These are phyloP conservation scores for Achaetomium macrosporum DNA, from an alignment of 2,329 filamentous ascomycete genomes.

Conservation along the genomic window DNA sequence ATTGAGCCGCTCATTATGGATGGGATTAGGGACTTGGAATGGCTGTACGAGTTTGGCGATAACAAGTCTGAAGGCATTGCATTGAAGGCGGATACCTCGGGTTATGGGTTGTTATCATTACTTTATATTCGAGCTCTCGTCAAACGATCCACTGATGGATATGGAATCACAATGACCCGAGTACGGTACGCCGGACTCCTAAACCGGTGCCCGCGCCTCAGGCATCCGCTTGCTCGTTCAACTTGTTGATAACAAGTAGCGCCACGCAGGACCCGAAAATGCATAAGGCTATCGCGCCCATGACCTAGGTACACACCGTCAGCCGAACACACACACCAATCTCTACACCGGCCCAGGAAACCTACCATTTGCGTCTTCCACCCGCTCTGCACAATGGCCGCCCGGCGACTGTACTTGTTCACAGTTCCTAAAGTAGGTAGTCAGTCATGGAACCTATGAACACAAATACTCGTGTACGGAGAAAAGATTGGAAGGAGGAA, in stretches of 20 bases:
- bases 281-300: slow-evolving; percentile 53
- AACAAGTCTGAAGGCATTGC: too few relatives aligned
- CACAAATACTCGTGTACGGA: background rate
- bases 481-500: background rate
- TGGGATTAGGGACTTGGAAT: too few relatives aligned
- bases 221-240: slow-evolving; percentile 24
- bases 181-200: background rate
- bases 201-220: background rate
- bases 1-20: too few relatives aligned
- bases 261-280: slow-evolving; percentile 63
- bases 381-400: slow-evolving; percentile 84
- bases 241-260: slow-evolving; percentile 48
- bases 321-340: background rate
- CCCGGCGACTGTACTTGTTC: slow-evolving; percentile 70
- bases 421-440: slow-evolving; percentile 49
- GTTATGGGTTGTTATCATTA: too few relatives aligned
- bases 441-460: background rate
- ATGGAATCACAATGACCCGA: too few relatives aligned
- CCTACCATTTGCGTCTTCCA: slow-evolving; percentile 83
- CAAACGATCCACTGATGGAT: too few relatives aligned
- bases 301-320: slow-evolving; percentile 41
- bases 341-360: background rate
- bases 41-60: too few relatives aligned
- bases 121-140: too few relatives aligned
- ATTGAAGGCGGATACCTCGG: too few relatives aligned